A percentile compares a stretch with the other conserved stretches of the same genome.
These are phyloP conservation scores for Poronia punctata DNA, from an alignment of 495 filamentous ascomycete species.

Conservation along the genomic window DNA sequence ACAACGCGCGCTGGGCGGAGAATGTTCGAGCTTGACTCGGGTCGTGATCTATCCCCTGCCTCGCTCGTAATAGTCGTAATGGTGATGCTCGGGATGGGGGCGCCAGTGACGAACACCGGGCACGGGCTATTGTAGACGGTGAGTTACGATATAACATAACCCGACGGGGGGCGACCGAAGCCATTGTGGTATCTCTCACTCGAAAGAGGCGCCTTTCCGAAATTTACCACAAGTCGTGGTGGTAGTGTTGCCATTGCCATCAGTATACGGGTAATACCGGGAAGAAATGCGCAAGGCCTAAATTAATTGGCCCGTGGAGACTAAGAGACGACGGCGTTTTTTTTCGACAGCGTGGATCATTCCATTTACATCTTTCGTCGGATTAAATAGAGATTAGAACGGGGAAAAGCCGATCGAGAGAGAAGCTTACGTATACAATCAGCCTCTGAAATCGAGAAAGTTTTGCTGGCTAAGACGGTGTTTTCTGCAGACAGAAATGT, in stretches of 20 bases:
- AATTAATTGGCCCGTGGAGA: conserved; percentile 3
- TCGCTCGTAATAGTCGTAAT: conserved; percentile 3
- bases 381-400: too few species aligned
- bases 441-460: too few species aligned
- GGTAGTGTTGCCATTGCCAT: conserved; percentile 8
- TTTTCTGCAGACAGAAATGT: too few species aligned
- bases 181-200: conserved; percentile 12
- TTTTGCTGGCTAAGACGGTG: too few species aligned
- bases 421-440: too few species aligned
- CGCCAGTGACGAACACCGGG: conserved; percentile 1
- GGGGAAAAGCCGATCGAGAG: too few species aligned
- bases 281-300: not conserved
- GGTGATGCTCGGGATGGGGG: not conserved
- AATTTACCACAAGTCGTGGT: conserved; percentile 14
- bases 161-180: conserved; percentile 13
- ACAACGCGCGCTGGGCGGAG: conserved; percentile 15
- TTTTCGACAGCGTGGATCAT: too few species aligned
- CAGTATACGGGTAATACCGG: conserved; percentile 11
- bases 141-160: conserved; percentile 2
- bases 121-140: conserved; percentile 4
- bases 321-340: too few species aligned
- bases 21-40: conserved; percentile 9
- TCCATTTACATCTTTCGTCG: too few species aligned
- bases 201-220: conserved; percentile 13
- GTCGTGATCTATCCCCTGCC: conserved; percentile 1